phyloP scores from a whole-genome alignment of 148 eudicot genomes.

The Dianthus caryophyllus region DNA sequence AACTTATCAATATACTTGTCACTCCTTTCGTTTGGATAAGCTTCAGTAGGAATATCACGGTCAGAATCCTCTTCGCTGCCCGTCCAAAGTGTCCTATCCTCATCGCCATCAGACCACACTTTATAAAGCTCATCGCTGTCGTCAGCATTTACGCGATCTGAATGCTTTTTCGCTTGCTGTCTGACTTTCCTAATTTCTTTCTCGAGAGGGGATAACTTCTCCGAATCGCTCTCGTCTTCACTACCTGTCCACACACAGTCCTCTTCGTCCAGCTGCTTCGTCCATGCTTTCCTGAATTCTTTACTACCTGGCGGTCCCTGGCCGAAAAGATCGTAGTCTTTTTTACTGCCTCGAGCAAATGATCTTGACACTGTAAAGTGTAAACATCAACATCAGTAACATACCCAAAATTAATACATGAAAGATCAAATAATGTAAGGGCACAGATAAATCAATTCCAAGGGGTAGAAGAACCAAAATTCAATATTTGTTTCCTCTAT shows the following conservation, averaged over 20 bases:
- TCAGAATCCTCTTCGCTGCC: slow-evolving; percentile 90
- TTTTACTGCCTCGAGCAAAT: slow-evolving; percentile 51
- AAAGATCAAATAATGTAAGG: background rate
- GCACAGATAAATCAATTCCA: background rate
- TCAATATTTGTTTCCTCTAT: no score
- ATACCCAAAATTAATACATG: background rate
- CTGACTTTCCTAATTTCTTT: slow-evolving; percentile 80
- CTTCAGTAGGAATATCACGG: slow-evolving; percentile 76
- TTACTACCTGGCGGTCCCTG: slow-evolving; percentile 66
- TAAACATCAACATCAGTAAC: slow-evolving; percentile 4
- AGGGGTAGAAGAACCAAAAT: background rate
- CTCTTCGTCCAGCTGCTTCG: slow-evolving; percentile 67
- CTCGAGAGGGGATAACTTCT: slow-evolving; percentile 44
- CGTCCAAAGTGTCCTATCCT: slow-evolving; percentile 88
- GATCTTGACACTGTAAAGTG: slow-evolving; percentile 56
- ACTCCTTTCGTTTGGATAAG: slow-evolving; percentile 85
- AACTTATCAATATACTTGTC: slow-evolving; percentile 74
- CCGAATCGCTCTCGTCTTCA: slow-evolving; percentile 69
- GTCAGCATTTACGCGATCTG: slow-evolving; percentile 82
- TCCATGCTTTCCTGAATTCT: slow-evolving; percentile 81
- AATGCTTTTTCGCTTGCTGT: slow-evolving; percentile 62
- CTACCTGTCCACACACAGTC: slow-evolving; percentile 85
- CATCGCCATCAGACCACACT: slow-evolving; percentile 89
- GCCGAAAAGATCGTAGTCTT: slow-evolving; percentile 74
- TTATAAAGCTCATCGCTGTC: slow-evolving; percentile 84